Conservation (phyloP, 192 early-diverging fungal species). For the Entomortierella chlamydospora region DNA sequence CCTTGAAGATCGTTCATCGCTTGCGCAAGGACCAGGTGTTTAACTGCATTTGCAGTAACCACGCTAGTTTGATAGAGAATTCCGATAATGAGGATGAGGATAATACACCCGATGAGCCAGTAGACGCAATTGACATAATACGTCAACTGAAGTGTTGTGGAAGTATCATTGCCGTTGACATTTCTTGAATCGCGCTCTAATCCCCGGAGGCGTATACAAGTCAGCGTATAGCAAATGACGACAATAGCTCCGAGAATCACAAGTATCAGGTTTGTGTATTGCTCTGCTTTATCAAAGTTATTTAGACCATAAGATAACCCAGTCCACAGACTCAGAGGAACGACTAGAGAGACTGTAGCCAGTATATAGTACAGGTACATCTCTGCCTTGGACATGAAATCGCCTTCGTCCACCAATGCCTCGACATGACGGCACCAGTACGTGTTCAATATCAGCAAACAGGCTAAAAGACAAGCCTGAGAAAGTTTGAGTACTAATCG, state of each 20-base stretch:
- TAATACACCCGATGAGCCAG: conserved; percentile 46
- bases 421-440: conserved; percentile 52
- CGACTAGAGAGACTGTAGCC: conserved; percentile 6
- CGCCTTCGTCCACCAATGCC: conserved; percentile 43
- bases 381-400: conserved; percentile 46
- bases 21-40: conserved; percentile 15
- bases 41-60: background rate
- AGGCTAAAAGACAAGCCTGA: conserved; percentile 26
- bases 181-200: conserved; percentile 48
- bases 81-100: conserved; percentile 22
- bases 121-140: conserved; percentile 45
- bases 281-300: background rate
- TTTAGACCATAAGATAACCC: background rate
- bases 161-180: conserved; percentile 39
- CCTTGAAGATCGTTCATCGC: conserved; percentile 31
- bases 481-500: conserved; percentile 17
- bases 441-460: conserved; percentile 34
- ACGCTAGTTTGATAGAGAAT: conserved; percentile 16
- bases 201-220: conserved; percentile 20
- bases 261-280: conserved; percentile 17
- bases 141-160: conserved; percentile 31
- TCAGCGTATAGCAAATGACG: conserved; percentile 27
- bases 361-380: conserved; percentile 38
- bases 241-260: conserved; percentile 6
- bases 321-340: conserved; percentile 3